Evolutionary conservation across 2,329 filamentous ascomycete genomes (phyloP).

Genomic region (Venturia carpophila): DNA sequence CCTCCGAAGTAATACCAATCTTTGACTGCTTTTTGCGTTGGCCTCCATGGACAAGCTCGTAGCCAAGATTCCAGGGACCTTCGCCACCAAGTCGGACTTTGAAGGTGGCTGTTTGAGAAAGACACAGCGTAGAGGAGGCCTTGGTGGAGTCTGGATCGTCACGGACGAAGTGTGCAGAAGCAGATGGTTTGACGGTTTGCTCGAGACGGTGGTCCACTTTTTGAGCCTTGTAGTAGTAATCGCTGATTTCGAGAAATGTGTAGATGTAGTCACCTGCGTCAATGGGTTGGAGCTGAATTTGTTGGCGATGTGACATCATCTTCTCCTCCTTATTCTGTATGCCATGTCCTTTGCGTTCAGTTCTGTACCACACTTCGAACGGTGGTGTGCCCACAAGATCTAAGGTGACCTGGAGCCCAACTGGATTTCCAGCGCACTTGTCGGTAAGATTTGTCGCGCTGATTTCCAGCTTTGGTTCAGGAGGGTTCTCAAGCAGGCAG

Average conservation of each 20-base stretch:
- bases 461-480: conserved; percentile 71
- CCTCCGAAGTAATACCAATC: conserved; percentile 53
- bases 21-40: conserved; percentile 65
- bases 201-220: conserved; percentile 53
- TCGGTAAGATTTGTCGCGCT: conserved; percentile 77
- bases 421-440: conserved; percentile 88
- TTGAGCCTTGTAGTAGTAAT: conserved; percentile 68
- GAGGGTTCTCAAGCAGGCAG: conserved; percentile 85
- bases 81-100: conserved; percentile 73
- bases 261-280: conserved; percentile 83
- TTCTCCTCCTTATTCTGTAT: conserved; percentile 35
- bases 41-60: conserved; percentile 84
- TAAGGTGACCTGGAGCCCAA: conserved; percentile 80
- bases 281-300: conserved; percentile 74
- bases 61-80: conserved; percentile 80
- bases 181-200: conserved; percentile 88
- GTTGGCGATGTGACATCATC: conserved; percentile 56
- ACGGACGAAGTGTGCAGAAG: conserved; percentile 63
- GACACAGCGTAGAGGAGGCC: conserved; percentile 62
- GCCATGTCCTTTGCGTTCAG: conserved; percentile 48
- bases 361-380: conserved; percentile 73
- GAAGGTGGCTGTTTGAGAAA: conserved; percentile 71
- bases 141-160: conserved; percentile 29
- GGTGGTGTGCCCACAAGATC: conserved; percentile 89
- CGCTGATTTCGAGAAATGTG: conserved; percentile 70